Evolutionary conservation across 495 filamentous ascomycete genomes (phyloP), one percentile per base, ranked within the genome.

Genomic region (Aspergillus heteromorphus): DNA sequence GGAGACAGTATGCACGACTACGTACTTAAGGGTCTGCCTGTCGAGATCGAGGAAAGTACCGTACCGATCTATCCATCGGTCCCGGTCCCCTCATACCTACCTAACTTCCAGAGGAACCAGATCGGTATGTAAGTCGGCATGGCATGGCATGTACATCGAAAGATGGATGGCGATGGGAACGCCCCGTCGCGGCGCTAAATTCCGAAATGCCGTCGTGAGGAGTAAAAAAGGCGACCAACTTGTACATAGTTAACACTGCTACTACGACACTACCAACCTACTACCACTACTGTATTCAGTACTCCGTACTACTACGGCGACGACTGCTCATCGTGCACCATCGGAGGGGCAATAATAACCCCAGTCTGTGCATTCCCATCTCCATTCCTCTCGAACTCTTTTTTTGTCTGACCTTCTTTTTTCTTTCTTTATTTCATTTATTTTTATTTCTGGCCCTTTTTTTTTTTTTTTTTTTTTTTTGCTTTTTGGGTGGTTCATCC

Each of bases 241-340:
- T 38, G 34, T 38, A 11, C 31, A 14, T 36, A 10, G 4, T 38
- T 30, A 41, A 19, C 40, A 51, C 52, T 52, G 52, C 55, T 45
- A 45, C 58, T 56, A 50, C 53, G 53, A 56, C 53, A 56, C 45
- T 56, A 41, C 53, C 23, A 27, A n/a, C n/a, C n/a, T n/a, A n/a
- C n/a, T n/a, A n/a, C n/a, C n/a, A n/a, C n/a, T n/a, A n/a, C n/a
- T n/a, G n/a, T n/a, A n/a, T n/a, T 7, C 23, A 27, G 4, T 27
- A 27, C 23, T 27, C 3, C 4, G 23, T 27, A 27, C 4, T 27
- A 27, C 23, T 27, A 27, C 23, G 7, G 7, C 47, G 41, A 14
- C 34, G n/a, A n/a, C 25, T 19, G 25, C 40, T 43, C 60, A 41
- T 54, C 55, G 20, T 56, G 40, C 62, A 54, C 55, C 11, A 38